These are phyloP conservation scores for Pseudogymnoascus sp. DNA, from an alignment of 2,329 filamentous ascomycete species.

Conservation along the genomic window DNA sequence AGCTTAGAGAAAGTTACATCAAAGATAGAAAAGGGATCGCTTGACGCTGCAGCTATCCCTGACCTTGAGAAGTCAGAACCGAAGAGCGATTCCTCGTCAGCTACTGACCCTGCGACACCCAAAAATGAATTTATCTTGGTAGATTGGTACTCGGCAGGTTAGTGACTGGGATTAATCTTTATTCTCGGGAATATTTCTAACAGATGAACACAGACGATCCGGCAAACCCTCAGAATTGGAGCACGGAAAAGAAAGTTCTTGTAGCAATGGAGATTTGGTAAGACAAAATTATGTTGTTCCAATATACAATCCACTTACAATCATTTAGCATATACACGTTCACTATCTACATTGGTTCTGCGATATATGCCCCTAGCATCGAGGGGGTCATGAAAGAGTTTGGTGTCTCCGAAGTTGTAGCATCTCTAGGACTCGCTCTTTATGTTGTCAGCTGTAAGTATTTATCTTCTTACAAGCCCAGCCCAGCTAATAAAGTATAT, in stretches of 20 bases:
- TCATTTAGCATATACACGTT: slow-evolving; percentile 40
- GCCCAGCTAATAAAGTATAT: neutral
- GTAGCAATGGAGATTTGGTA: slow-evolving; percentile 22
- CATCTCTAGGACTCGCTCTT: slow-evolving; percentile 40
- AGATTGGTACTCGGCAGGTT: slow-evolving; percentile 10
- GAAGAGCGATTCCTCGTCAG: neutral
- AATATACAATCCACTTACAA: slow-evolving; percentile 28
- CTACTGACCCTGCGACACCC: slow-evolving; percentile 11
- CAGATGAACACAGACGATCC: slow-evolving; percentile 16
- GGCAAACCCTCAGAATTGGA: slow-evolving; percentile 27
- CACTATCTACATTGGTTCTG: slow-evolving; percentile 42
- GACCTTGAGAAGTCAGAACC: slow-evolving; percentile 8
- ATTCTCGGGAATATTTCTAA: neutral
- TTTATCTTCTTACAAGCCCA: neutral
- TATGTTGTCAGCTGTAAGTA: slow-evolving; percentile 30
- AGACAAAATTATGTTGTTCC: slow-evolving; percentile 5
- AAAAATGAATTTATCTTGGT: slow-evolving; percentile 30
- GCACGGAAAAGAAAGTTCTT: slow-evolving; percentile 2
- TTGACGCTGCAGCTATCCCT: slow-evolving; percentile 27
- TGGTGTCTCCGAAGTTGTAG: slow-evolving; percentile 36
- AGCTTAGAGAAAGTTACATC: slow-evolving; percentile 38
- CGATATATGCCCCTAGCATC: slow-evolving; percentile 42
- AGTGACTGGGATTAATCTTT: neutral
- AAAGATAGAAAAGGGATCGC: slow-evolving; percentile 26
- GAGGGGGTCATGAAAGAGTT: slow-evolving; percentile 34